Conservation (phyloP, 768 basidiomycete genomes). For the Mycena metata region DNA sequence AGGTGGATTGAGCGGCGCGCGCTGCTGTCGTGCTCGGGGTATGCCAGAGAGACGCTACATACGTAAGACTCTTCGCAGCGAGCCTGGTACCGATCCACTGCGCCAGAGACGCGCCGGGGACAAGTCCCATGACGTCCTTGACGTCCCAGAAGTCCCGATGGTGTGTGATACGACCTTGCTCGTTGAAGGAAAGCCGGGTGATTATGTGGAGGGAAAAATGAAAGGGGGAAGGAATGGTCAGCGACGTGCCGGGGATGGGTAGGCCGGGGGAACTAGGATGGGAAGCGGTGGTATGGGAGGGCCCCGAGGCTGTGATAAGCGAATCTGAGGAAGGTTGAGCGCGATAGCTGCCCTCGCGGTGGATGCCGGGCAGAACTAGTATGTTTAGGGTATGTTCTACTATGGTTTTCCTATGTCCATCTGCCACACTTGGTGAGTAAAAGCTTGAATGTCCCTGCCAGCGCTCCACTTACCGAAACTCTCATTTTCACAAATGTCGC, state of each 20-base stretch:
- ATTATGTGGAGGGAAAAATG: conserved; percentile 80
- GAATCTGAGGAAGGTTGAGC: conserved; percentile 51
- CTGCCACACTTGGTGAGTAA: conserved; percentile 51
- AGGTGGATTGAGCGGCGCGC: conserved; percentile 20
- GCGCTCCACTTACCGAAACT: conserved; percentile 72
- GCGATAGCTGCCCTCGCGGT: conserved; percentile 56
- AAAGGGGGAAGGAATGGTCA: conserved; percentile 76
- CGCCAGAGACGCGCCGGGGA: conserved; percentile 76
- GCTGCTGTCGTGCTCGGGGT: conserved; percentile 3
- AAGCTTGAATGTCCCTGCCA: conserved; percentile 22
- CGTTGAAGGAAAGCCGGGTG: conserved; percentile 83
- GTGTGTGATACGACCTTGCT: conserved; percentile 82
- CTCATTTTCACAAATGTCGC: conserved; percentile 82
- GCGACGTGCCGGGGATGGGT: conserved; percentile 68
- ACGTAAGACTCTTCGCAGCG: conserved; percentile 69
- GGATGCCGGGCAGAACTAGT: conserved; percentile 80
- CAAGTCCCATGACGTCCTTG: conserved; percentile 78
- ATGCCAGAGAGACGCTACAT: conserved; percentile 52
- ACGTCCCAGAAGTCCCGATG: conserved; percentile 89
- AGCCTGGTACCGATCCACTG: conserved; percentile 80
- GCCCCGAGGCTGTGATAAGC: conserved; percentile 49
- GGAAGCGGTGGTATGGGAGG: conserved; percentile 38
- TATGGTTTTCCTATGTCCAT: conserved; percentile 79
- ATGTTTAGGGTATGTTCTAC: conserved; percentile 87
- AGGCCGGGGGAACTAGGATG: conserved; percentile 60